Evolutionary conservation across 2,329 filamentous ascomycete species (phyloP), one percentile per base, ranked within the genome.

Genomic region (Penicillium sp.): DNA sequence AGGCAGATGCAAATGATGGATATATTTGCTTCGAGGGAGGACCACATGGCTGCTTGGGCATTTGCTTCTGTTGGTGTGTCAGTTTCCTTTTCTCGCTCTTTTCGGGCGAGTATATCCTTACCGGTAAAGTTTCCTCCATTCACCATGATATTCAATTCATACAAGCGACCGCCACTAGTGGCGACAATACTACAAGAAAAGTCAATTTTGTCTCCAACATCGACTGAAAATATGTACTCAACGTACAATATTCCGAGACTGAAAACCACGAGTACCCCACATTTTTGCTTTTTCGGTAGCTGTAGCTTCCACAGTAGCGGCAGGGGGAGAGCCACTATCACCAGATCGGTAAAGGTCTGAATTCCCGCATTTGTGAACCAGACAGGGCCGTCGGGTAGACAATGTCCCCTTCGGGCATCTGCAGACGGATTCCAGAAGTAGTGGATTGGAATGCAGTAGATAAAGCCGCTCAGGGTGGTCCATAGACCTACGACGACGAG

Each of bases 1-100:
- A 72, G 63, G 30, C 68, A 68, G 30, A 69, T 61, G 58, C 70
- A 72, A 44, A 71, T 64, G 10, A 72, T 67, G 50, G 70, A 70
- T 31, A 70, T 53, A 46, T 67, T 69, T 36, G 57, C 48, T 61
- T 71, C 70, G 16, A 71, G 58, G 31, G 60, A 65, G 22, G 70
- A 71, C 69, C 69, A 72, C 43, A 62, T 50, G 43, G 67, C 67
- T n/a, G 65, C 61, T 12, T 55, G 17, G 52, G 57, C 58, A 53
- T 69, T 70, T 30, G 31, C 55, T 43, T 60, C 65, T 68, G 4
- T 16, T n/a, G 37, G 8, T 22, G 7, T 16, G 31, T 55, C 51
- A 56, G 17, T 4, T n/a, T 10, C 22, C 22, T 25, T 10, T 36
- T 14, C 22, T 14, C 12, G 5, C 16, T 7, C 16, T 0, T 19